Evolutionary conservation across 1,284 basidiomycete species (phyloP), one percentile per base, ranked within the genome.

Genomic region (Irpex lacteus): DNA sequence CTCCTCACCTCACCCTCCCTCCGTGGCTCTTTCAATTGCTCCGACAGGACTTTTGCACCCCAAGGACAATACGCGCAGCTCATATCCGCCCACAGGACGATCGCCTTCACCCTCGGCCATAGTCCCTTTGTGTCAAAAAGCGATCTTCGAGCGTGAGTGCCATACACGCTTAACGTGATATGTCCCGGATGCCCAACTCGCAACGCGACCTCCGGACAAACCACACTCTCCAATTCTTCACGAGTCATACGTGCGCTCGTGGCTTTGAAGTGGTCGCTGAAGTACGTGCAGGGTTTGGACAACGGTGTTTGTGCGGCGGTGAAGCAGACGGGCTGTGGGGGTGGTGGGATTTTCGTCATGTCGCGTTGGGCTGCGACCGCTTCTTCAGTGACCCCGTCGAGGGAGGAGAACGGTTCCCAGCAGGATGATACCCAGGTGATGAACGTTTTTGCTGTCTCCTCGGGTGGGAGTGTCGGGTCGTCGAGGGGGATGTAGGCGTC

Each of bases 11-110:
- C 57, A 1, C 52, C 63, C 4, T 26, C 32, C 3, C 18, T 44
- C 13, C 3, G 5, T 5, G 49, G 56, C 26, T 37, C 47, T 2
- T 21, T 21, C 8, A 59, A 21, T 7, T 66, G 66, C 53, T 40
- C 44, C n/a, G 36, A 49, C n/a, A 53, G 61, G 54, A 13, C 70
- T 77, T 32, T 59, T 58, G 49, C 57, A 2, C 47, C 58, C 62
- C 62, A 63, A 6, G 59, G 13, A 18, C 57, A 59, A 32, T 59
- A 34, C 50, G 56, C 58, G 6, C 21, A 19, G 6, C 56, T 59
- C 34, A 40, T 47, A 26, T 63, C 58, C 18, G 38, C 58, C 62
- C 62, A 63, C 1, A 63, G 21, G 3, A 50, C 56, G 34, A 59
- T 26, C 1, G 38, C 47, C 8, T 59, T 58, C 18, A 63, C 62